Conservation (phyloP, 805 yeast species). For the Wickerhamiella allomyrinae region DNA sequence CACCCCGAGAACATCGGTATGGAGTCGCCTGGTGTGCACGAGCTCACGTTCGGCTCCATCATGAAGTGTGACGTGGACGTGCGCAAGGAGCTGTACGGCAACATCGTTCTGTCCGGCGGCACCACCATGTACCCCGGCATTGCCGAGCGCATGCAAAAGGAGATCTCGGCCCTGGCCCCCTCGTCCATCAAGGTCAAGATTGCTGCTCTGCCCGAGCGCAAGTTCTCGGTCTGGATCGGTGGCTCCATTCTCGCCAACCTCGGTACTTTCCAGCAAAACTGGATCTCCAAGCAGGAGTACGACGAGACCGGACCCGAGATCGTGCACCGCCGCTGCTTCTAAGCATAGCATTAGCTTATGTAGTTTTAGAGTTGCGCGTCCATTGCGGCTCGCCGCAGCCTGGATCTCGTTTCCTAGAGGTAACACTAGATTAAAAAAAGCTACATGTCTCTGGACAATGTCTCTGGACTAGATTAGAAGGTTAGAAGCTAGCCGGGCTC, state of each 20-base stretch:
- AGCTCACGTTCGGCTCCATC: constrained; percentile 88
- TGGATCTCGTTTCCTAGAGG: no score
- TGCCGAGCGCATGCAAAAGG: constrained; percentile 99
- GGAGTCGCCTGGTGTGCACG: constrained; percentile 99
- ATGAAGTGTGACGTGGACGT: constrained; percentile 99
- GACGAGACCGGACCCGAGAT: constrained; percentile 99
- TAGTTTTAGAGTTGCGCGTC: constrained; percentile 2
- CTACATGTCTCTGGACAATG: no score
- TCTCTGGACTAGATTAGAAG: no score
- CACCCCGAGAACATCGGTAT: constrained; percentile 83
- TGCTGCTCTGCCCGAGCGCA: constrained; percentile 98
- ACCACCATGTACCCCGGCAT: constrained; percentile 99
- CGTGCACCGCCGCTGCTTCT: constrained; percentile 92
- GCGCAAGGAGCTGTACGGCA: constrained; percentile 96
- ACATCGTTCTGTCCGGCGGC: constrained; percentile 99
- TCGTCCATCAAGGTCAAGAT: constrained; percentile 99
- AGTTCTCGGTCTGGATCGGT: constrained; percentile 99
- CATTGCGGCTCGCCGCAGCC: neutral
- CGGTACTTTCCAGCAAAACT: constrained; percentile 99
- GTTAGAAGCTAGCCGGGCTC: neutral
- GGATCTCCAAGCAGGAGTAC: constrained; percentile 99
- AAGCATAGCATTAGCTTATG: constrained; percentile 26
- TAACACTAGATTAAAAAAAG: no score
- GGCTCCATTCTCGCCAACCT: constrained; percentile 98
- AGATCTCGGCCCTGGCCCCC: constrained; percentile 98